These are phyloP conservation scores for Cardamine chenopodiifolia DNA, from an alignment of 345 rosid genomes.

Conservation along the genomic window DNA sequence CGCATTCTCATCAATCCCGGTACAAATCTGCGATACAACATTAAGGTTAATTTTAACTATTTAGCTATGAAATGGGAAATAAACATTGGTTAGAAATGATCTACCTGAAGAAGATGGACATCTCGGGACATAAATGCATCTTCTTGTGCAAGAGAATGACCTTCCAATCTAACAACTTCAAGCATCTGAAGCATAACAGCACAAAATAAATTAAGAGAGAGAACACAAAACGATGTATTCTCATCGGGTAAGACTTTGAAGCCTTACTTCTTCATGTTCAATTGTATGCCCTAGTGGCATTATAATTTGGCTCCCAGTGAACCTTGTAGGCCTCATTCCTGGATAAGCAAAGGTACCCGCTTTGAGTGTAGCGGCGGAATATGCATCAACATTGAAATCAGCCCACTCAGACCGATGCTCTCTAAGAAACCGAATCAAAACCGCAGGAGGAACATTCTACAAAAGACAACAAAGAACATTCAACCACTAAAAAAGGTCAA, in stretches of 20 bases:
- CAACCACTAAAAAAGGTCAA: background rate
- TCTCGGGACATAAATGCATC: conserved; percentile 93
- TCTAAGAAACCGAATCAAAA: conserved; percentile 86
- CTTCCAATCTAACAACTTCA: conserved; percentile 93
- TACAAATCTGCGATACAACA: conserved; percentile 64
- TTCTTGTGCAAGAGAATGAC: conserved; percentile 89
- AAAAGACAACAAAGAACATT: conserved; percentile 25
- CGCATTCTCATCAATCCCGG: conserved; percentile 92
- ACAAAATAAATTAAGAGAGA: background rate
- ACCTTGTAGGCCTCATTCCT: conserved; percentile 90
- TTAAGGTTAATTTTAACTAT: background rate
- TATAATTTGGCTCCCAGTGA: conserved; percentile 91
- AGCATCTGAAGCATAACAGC: conserved; percentile 59
- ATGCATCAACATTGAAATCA: conserved; percentile 96
- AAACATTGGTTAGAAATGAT: background rate
- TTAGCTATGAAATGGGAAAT: background rate
- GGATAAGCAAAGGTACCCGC: conserved; percentile 82
- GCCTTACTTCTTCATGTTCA: conserved; percentile 90
- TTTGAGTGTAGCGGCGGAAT: conserved; percentile 84
- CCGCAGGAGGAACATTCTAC: conserved; percentile 96
- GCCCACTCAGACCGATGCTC: conserved; percentile 99
- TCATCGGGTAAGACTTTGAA: background rate
- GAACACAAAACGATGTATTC: background rate
- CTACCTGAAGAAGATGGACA: conserved; percentile 95
- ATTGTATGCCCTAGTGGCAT: conserved; percentile 98